phyloP scores from a whole-genome alignment of 257 asterid genomes.

The Fraxinus cuspidata region DNA sequence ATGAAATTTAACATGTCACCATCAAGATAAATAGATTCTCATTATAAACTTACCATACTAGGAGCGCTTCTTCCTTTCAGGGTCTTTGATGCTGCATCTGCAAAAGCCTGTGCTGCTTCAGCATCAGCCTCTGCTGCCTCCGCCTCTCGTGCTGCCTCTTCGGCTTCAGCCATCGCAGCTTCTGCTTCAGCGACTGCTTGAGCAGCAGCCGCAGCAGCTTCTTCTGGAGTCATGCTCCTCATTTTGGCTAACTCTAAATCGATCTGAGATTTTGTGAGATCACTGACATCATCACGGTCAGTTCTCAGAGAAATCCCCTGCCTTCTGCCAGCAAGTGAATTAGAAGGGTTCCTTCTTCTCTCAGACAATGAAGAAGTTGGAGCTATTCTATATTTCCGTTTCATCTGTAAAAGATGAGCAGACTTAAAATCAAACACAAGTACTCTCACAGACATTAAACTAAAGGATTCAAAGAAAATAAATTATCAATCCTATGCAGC shows the following conservation, averaged over 20 bases:
- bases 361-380: constrained; percentile 49
- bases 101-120: constrained; percentile 91
- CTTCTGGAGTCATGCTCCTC: constrained; percentile 74
- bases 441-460: not conserved
- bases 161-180: constrained; percentile 94
- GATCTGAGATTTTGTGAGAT: constrained; percentile 55
- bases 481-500: not conserved
- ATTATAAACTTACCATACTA: constrained; percentile 50
- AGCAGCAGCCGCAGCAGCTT: constrained; percentile 95
- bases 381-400: constrained; percentile 75
- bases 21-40: not conserved
- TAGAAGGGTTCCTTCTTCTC: constrained; percentile 48
- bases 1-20: not conserved
- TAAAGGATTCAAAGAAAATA: constrained; percentile 6
- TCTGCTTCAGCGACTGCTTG: constrained; percentile 97
- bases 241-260: constrained; percentile 71
- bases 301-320: constrained; percentile 47
- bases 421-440: not conserved
- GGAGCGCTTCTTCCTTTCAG: constrained; percentile 68
- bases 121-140: constrained; percentile 96
- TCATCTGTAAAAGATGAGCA: constrained; percentile 43
- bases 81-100: constrained; percentile 82
- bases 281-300: constrained; percentile 46
- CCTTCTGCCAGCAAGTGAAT: constrained; percentile 51
- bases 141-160: constrained; percentile 89